phyloP scores from a whole-genome alignment of 108 stramenopile species.

The Skeletonema costatum region DNA sequence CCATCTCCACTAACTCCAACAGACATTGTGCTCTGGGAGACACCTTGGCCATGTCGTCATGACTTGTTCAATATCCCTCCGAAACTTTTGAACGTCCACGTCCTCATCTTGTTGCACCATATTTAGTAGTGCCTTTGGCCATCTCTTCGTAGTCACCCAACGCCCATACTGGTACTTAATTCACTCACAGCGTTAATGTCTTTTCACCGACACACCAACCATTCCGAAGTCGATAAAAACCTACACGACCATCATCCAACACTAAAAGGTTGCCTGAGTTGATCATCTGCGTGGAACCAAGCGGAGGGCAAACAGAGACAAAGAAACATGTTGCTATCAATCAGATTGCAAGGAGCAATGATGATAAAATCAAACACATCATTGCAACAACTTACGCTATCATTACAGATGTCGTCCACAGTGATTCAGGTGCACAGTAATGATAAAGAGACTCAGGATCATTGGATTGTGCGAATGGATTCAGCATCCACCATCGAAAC shows the following conservation, averaged over 20 bases:
- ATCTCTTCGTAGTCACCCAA: constrained; percentile 82
- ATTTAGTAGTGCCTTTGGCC: constrained; percentile 81
- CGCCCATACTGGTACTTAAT: constrained; percentile 76
- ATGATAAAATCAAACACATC: no score
- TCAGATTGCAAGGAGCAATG: no score
- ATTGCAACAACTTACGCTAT: no score
- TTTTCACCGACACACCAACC: constrained; percentile 89
- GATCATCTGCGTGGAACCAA: constrained; percentile 98
- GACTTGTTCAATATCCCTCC: constrained; percentile 83
- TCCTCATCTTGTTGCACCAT: constrained; percentile 92
- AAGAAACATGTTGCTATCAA: no score
- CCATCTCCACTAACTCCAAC: constrained; percentile 60
- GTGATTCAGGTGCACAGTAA: no score
- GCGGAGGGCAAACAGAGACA: no score
- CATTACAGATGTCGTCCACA: constrained; percentile 91
- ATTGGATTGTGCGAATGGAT: constrained; percentile 57
- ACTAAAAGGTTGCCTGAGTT: constrained; percentile 90
- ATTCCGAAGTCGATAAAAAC: constrained; percentile 99
- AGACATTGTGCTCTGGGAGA: constrained; percentile 76
- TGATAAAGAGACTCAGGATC: constrained; percentile 84
- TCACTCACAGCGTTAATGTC: constrained; percentile 89
- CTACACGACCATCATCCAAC: constrained; percentile 90
- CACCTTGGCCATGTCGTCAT: constrained; percentile 70
- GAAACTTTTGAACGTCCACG: constrained; percentile 87
- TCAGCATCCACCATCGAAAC: constrained; percentile 91